A percentile compares a stretch with the other conserved stretches of the same genome.
These are phyloP conservation scores for Arachis stenosperma DNA, from an alignment of 306 rosid species.

Conservation along the genomic window DNA sequence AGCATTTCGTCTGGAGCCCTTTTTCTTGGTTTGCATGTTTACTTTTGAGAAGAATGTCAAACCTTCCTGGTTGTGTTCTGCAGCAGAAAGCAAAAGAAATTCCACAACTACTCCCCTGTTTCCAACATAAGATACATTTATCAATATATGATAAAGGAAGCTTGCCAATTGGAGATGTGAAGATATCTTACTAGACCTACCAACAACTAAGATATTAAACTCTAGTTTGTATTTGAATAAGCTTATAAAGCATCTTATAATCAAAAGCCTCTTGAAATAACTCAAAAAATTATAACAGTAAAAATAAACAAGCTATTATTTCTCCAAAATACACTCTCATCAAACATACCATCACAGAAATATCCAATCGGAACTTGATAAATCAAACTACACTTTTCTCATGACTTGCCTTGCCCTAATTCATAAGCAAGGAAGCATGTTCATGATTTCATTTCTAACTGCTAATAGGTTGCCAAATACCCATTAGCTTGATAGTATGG, in stretches of 20 bases:
- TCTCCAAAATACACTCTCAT: background rate
- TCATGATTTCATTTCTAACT: constrained; percentile 6
- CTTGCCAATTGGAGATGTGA: background rate
- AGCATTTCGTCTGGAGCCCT: constrained; percentile 55
- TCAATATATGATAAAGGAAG: constrained; percentile 2
- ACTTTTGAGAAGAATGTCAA: constrained; percentile 32
- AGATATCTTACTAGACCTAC: too few relatives aligned
- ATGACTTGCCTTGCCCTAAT: background rate
- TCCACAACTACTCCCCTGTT: constrained; percentile 30
- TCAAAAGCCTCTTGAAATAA: background rate
- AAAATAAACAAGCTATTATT: too few relatives aligned
- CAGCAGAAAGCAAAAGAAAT: constrained; percentile 29
- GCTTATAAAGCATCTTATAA: too few relatives aligned
- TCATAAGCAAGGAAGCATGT: background rate
- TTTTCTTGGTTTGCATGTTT: constrained; percentile 82
- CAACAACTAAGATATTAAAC: background rate
- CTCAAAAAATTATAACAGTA: background rate
- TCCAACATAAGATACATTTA: constrained; percentile 16
- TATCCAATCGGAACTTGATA: background rate
- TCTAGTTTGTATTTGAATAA: background rate
- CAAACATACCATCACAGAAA: background rate
- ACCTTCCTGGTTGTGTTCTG: constrained; percentile 28
- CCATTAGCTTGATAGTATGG: background rate
- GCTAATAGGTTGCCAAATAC: background rate
- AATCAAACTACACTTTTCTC: background rate